Conservation (phyloP, 345 rosid genomes). For the Moringa oleifera region DNA sequence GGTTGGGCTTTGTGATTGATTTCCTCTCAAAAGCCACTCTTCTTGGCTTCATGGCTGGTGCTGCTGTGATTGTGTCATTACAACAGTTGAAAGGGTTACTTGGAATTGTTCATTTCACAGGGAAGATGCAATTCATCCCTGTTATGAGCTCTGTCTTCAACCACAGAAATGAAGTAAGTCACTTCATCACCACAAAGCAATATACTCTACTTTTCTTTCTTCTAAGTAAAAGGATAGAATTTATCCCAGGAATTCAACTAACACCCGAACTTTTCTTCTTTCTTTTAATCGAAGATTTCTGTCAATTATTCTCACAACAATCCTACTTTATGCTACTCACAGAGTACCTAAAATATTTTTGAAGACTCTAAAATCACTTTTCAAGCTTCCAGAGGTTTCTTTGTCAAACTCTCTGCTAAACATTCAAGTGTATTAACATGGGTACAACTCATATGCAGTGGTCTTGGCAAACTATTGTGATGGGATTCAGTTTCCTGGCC, state of each 20-base stretch:
- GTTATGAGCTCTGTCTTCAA: conserved; percentile 34
- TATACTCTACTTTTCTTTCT: background rate
- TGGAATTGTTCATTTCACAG: conserved; percentile 70
- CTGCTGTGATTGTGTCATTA: conserved; percentile 64
- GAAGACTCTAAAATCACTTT: too few relatives aligned
- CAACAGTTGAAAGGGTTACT: conserved; percentile 76
- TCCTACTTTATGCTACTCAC: too few relatives aligned
- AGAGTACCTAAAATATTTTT: too few relatives aligned
- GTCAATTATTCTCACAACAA: too few relatives aligned
- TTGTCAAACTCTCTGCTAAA: background rate
- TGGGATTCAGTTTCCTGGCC: conserved; percentile 48
- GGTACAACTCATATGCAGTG: conserved; percentile 43
- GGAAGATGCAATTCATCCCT: conserved; percentile 61
- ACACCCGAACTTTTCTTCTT: too few relatives aligned
- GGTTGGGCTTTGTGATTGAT: conserved; percentile 75
- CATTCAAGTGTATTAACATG: background rate
- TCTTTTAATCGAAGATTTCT: too few relatives aligned
- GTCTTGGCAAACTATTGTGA: conserved; percentile 63
- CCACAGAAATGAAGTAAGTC: conserved; percentile 47
- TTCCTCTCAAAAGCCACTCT: conserved; percentile 79
- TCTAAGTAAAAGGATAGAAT: background rate
- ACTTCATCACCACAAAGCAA: conserved; percentile 6
- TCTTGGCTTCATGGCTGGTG: conserved; percentile 82
- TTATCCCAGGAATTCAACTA: too few relatives aligned
- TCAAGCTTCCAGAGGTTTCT: background rate